A percentile compares a stretch with the other conserved stretches of the same genome.
phyloP scores from a whole-genome alignment of 352 stramenopile genomes.

The Paralagenidium karlingii region DNA sequence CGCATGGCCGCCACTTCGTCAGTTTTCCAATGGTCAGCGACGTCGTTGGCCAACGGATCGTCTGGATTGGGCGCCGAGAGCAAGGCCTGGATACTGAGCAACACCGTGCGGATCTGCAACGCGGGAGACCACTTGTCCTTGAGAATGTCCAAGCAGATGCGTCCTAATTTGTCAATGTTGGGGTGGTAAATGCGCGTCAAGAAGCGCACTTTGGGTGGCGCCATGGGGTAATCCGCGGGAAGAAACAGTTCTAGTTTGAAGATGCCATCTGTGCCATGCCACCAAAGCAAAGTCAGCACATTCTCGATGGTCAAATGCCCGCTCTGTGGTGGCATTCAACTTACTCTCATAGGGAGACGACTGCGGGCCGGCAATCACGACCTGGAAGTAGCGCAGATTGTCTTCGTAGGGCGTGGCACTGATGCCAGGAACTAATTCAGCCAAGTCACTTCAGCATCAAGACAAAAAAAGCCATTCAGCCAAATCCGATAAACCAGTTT shows the following conservation, averaged over 20 bases:
- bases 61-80: slow-evolving; percentile 94
- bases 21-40: slow-evolving; percentile 96
- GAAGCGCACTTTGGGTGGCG: slow-evolving; percentile 94
- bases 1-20: slow-evolving; percentile 87
- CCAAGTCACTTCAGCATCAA: slow-evolving; percentile 1
- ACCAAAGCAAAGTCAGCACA: background rate
- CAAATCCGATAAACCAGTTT: too few species aligned
- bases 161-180: slow-evolving; percentile 96
- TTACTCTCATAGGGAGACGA: slow-evolving; percentile 93
- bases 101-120: slow-evolving; percentile 97
- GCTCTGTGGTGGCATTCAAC: slow-evolving; percentile 10
- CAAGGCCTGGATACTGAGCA: slow-evolving; percentile 95
- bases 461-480: background rate
- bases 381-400: slow-evolving; percentile 97
- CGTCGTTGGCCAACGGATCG: slow-evolving; percentile 94
- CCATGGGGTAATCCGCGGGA: slow-evolving; percentile 96
- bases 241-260: slow-evolving; percentile 97
- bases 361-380: slow-evolving; percentile 93
- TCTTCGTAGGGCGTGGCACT: slow-evolving; percentile 94
- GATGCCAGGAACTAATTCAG: slow-evolving; percentile 84
- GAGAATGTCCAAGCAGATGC: slow-evolving; percentile 98
- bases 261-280: slow-evolving; percentile 56
- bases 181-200: slow-evolving; percentile 98
- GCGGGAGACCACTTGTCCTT: slow-evolving; percentile 99
- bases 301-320: too few species aligned